Percentiles rank a stretch among this genome's conserved stretches.
Evolutionary conservation across 495 filamentous ascomycete species (phyloP).

Genomic region (Podospora bellae-mahoneyi): DNA sequence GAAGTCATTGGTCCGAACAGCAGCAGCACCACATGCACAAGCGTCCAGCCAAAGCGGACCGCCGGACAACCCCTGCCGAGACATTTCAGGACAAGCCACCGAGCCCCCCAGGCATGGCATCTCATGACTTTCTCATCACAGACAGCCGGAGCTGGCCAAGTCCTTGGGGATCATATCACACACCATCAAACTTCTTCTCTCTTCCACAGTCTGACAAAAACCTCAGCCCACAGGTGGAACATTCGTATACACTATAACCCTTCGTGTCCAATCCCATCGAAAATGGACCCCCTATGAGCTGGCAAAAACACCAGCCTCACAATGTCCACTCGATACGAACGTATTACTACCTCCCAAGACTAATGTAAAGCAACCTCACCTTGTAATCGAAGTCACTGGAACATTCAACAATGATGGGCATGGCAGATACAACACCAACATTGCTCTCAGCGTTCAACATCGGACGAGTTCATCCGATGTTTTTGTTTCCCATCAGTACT

Average conservation of each 20-base stretch:
- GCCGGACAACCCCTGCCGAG: neutral
- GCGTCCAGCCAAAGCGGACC: neutral
- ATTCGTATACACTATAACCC: neutral
- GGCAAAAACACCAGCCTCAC: neutral
- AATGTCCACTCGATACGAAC: neutral
- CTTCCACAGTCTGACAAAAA: neutral
- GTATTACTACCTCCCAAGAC: neutral
- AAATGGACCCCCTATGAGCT: neutral
- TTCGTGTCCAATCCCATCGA: no score
- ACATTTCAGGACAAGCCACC: neutral
- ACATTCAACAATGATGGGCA: neutral
- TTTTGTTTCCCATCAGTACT: neutral
- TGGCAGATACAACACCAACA: neutral
- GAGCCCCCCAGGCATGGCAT: neutral
- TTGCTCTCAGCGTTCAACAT: neutral
- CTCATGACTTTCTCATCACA: neutral
- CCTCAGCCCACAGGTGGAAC: neutral
- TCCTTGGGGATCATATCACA: neutral
- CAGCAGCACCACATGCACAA: neutral
- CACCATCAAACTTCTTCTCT: neutral
- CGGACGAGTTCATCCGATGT: neutral
- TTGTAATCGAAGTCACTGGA: neutral
- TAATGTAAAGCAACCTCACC: neutral
- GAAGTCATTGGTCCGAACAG: neutral
- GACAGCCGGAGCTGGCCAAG: neutral